These are phyloP conservation scores for Xylariaceae sp. DNA, from an alignment of 2,329 filamentous ascomycete genomes.

Conservation along the genomic window DNA sequence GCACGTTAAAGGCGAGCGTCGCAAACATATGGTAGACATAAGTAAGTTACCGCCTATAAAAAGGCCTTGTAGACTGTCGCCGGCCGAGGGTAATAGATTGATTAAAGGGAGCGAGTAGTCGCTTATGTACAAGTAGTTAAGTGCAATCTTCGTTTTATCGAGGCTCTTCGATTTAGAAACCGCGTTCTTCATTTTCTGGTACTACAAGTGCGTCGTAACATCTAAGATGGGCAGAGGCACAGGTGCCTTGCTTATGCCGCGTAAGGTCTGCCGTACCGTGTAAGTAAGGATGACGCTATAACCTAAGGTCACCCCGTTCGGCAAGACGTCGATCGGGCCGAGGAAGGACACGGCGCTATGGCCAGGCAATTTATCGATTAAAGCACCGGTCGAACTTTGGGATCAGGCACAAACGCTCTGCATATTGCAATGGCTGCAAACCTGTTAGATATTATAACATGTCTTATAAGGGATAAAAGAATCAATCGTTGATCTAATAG, in stretches of 20 bases:
- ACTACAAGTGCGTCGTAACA: neutral
- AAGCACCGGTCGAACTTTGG: no score
- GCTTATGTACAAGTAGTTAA: neutral
- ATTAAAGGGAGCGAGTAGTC: neutral
- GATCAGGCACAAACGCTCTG: no score
- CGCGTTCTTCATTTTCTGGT: neutral
- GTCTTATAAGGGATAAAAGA: no score
- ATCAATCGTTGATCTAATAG: no score
- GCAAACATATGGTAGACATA: neutral
- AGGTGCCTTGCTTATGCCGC: neutral
- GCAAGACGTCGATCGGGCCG: neutral
- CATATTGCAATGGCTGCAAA: no score
- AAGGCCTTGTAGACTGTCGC: neutral
- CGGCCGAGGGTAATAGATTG: neutral
- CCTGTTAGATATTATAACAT: no score
- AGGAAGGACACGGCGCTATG: no score
- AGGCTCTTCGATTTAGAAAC: neutral
- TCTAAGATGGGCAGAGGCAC: neutral
- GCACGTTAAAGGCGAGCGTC: neutral
- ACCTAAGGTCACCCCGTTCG: neutral
- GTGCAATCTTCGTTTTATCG: neutral
- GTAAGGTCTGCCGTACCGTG: neutral
- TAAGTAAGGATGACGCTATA: neutral
- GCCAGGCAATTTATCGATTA: no score
- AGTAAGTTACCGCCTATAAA: neutral